phyloP scores from a whole-genome alignment of 768 basidiomycete species.

The Chalciporus piperatus region DNA sequence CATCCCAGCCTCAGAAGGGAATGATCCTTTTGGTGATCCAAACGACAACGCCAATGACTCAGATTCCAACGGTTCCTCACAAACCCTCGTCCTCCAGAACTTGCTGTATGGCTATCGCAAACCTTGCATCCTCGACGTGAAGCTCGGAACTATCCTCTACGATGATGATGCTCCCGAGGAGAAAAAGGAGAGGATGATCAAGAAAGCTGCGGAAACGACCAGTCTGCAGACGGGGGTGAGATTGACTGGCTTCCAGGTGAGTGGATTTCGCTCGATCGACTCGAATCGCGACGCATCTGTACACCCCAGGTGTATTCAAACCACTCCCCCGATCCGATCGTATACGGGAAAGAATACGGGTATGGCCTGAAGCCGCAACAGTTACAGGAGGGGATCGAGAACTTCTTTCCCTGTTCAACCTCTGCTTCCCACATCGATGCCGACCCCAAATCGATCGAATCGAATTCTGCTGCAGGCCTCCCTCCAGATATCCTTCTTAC shows the following conservation, averaged over 20 bases:
- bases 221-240: slow-evolving; percentile 72
- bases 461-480: slow-evolving; percentile 43
- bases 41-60: not conserved
- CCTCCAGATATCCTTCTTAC: slow-evolving; percentile 51
- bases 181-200: slow-evolving; percentile 77
- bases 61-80: slow-evolving; percentile 24
- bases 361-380: slow-evolving; percentile 66
- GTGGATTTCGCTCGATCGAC: slow-evolving; percentile 14
- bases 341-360: slow-evolving; percentile 75
- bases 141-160: slow-evolving; percentile 89
- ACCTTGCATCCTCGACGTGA: slow-evolving; percentile 89
- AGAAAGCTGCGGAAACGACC: slow-evolving; percentile 68
- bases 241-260: slow-evolving; percentile 88
- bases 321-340: slow-evolving; percentile 47
- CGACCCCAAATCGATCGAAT: slow-evolving; percentile 4
- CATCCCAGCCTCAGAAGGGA: slow-evolving; percentile 31
- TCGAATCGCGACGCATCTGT: not conserved
- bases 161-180: slow-evolving; percentile 63
- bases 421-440: slow-evolving; percentile 7
- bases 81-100: slow-evolving; percentile 87
- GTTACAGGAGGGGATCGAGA: slow-evolving; percentile 70
- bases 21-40: slow-evolving; percentile 43
- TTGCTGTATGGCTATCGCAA: slow-evolving; percentile 66
- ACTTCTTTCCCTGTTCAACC: slow-evolving; percentile 67
- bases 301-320: slow-evolving; percentile 68